phyloP scores from a whole-genome alignment of 2,329 filamentous ascomycete genomes.

The Penicillium nordicum region DNA sequence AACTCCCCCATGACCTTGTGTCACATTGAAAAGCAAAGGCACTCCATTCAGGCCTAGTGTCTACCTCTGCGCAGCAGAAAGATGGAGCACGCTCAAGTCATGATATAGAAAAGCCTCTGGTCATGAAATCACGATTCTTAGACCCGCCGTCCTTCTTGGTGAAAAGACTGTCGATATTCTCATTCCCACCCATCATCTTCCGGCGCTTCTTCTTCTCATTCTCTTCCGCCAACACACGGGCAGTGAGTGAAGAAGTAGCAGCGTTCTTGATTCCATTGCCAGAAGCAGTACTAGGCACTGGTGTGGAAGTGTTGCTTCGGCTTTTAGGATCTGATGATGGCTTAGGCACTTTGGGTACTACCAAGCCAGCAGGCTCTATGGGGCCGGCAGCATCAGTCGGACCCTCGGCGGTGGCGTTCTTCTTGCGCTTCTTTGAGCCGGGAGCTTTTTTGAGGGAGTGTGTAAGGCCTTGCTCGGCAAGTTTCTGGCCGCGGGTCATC shows the following conservation, averaged over 20 bases:
- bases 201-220: slow-evolving; percentile 75
- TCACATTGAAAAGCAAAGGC: background rate
- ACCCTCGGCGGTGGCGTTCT: slow-evolving; percentile 52
- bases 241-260: slow-evolving; percentile 78
- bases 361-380: slow-evolving; percentile 35
- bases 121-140: slow-evolving; percentile 57
- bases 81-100: slow-evolving; percentile 55
- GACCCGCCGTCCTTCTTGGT: slow-evolving; percentile 43
- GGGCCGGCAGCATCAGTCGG: slow-evolving; percentile 28
- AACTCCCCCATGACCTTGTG: background rate
- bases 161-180: slow-evolving; percentile 56
- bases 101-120: slow-evolving; percentile 56
- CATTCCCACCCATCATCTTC: slow-evolving; percentile 63
- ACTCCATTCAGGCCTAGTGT: background rate
- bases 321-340: slow-evolving; percentile 10
- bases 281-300: slow-evolving; percentile 29
- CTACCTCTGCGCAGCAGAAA: slow-evolving; percentile 42
- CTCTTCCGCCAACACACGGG: slow-evolving; percentile 82
- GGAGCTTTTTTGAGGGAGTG: slow-evolving; percentile 82
- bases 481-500: slow-evolving; percentile 61
- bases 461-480: slow-evolving; percentile 69
- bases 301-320: slow-evolving; percentile 33
- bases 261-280: slow-evolving; percentile 76
- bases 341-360: slow-evolving; percentile 29
- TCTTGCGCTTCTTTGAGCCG: slow-evolving; percentile 70